Base-by-base conservation (phyloP, 2,329 filamentous ascomycete species). In the Coleophoma crateriformis region DNA sequence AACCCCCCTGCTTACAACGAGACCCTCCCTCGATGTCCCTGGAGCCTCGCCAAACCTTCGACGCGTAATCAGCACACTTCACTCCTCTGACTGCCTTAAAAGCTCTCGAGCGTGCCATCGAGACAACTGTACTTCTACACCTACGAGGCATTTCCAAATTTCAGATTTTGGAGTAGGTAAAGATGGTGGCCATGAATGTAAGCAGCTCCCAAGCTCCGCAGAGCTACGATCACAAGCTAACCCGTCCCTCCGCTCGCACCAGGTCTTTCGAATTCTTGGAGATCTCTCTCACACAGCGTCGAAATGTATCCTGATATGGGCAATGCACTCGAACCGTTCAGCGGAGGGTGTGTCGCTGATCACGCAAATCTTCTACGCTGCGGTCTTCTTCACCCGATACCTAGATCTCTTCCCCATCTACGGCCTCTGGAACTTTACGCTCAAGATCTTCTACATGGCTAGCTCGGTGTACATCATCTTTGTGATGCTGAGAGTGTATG, bases 281-380 rank as follows among this genome's bases (percentile, higher is more conserved):
- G 92, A 97, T 67, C 69, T 92, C 61, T 89, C 87, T 62, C 92
- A 97, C 67, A 81, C 89, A 42, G 75, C 83, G 45, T 94, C 90
- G 50, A 96, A 96, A 78, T 82, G 85, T 67, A 94, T 96, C 64
- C 78, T 96, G 60, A 90, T 96, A 71, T 88, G 85, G 73, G 84
- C 90, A 49, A 96, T 96, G 62, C 90, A 96, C 70, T 81, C 81
- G 58, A 96, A 96, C 65, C 81, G 81, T 64, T 94, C 87, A 67
- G 87, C 90, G 44, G 90, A 96, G 76, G 90, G 91, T 52, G 87
- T 96, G 53, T 96, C 90, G 20, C 83, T 96, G 64, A 88, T 97
- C 62, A 96, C 88, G 1, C 92, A 97, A 69, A 78, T 84, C 49
- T 82, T 96, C 57, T 97, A 97, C 71, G 82, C 85, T 49, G 67